Evolutionary conservation across 305 asterid genomes (phyloP), one percentile per base, ranked within the genome.

Genomic region (Solanum chacoense): DNA sequence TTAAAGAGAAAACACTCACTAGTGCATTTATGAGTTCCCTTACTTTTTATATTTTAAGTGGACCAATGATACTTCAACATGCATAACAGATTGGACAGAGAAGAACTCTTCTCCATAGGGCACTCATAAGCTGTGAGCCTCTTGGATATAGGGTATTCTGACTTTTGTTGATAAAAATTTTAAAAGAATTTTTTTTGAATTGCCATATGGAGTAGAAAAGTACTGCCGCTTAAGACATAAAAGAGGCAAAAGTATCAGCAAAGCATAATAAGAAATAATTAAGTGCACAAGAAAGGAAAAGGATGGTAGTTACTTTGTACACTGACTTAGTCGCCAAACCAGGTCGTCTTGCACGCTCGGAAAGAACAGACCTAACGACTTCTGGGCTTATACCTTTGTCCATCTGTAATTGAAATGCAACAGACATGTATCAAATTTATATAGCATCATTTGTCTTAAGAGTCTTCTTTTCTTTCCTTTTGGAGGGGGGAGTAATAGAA

Each of bases 381-480:
- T 97, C 99, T 45, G 99, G 98, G 92, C 92, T 92, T 88, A 94
- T 89, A 89, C 97, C 98, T 90, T 91, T 94, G 93, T 97, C 99
- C 63, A 96, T 89, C 99, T 97, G 96, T 80, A 92, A 90, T 12
- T 37, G 88, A 90, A 90, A 81, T 34, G 72, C 86, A 81, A 38
- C 65, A 38, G 35, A 81, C 72, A 45, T 81, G 72, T 38, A 38
- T 79, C 85, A 38, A 38, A 38, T 38, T 77, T 22, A 79, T 38
- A 79, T 79, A 38, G 65, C 85, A 79, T 38, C 85, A 7, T 38
- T 78, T 79, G 35, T 79, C 85, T 38, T 24, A 13, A 24, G 35
- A 38, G 85, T 24, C 24, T 6, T 38, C 85, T 24, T 24, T 37
- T 78, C 29, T 78, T 38, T 38, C 85, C 55, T 24, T 79, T 8